phyloP scores from a whole-genome alignment of 2,329 filamentous ascomycete genomes.

The Acephala macrosclerotiorum region DNA sequence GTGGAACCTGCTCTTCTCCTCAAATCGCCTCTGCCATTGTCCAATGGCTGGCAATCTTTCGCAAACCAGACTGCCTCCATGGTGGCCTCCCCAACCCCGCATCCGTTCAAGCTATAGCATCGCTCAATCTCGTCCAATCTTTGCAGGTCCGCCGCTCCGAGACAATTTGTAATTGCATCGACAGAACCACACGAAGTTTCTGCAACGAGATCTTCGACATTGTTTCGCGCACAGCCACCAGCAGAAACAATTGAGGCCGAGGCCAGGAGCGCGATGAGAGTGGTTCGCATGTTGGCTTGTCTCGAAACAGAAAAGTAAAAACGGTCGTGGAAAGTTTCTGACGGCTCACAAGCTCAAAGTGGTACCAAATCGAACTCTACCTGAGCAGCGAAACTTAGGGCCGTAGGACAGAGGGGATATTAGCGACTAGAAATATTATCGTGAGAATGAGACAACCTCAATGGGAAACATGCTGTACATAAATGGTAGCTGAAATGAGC shows the following conservation, averaged over 20 bases:
- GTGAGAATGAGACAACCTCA: neutral
- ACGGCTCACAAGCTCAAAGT: neutral
- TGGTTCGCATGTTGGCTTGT: constrained; percentile 33
- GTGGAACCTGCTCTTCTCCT: constrained; percentile 30
- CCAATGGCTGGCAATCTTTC: constrained; percentile 28
- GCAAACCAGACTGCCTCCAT: constrained; percentile 33
- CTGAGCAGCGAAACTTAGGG: neutral
- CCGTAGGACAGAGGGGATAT: neutral
- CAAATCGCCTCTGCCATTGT: constrained; percentile 29
- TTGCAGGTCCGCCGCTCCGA: constrained; percentile 27
- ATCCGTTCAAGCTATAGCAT: constrained; percentile 37
- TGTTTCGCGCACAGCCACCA: constrained; percentile 28
- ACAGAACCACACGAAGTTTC: constrained; percentile 34
- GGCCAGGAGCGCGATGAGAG: constrained; percentile 30
- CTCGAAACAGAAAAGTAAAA: constrained; percentile 14
- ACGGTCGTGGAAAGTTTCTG: neutral
- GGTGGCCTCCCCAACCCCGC: constrained; percentile 30
- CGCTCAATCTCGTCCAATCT: constrained; percentile 32
- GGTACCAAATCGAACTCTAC: neutral
- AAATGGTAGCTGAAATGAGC: constrained; percentile 14
- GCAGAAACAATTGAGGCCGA: constrained; percentile 33
- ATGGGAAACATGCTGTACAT: constrained; percentile 20
- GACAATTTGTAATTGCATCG: constrained; percentile 33
- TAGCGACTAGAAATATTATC: constrained; percentile 1
- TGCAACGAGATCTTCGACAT: constrained; percentile 32